These are phyloP conservation scores for Haplosporangium sp. DNA, from an alignment of 371 early-diverging fungal genomes.

Conservation along the genomic window DNA sequence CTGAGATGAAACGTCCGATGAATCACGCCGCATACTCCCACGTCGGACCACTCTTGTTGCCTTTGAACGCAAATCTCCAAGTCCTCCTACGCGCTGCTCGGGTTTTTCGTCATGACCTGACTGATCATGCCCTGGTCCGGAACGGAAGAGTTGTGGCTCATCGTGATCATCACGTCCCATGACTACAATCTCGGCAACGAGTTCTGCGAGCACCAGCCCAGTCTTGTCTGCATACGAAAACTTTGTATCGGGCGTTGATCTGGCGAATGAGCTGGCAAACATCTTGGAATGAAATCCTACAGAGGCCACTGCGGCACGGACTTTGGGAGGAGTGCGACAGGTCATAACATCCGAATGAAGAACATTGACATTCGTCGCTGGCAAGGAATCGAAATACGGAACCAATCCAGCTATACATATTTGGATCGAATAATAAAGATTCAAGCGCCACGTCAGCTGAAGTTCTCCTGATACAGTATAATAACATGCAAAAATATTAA, in stretches of 20 bases:
- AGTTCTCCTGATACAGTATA: neutral
- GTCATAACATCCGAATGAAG: slow-evolving; percentile 43
- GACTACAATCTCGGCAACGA: slow-evolving; percentile 46
- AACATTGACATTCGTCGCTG: slow-evolving; percentile 36
- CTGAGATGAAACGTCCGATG: slow-evolving; percentile 33
- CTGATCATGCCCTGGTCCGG: slow-evolving; percentile 5
- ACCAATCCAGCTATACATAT: slow-evolving; percentile 25
- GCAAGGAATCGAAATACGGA: slow-evolving; percentile 42
- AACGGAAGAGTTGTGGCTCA: slow-evolving; percentile 5
- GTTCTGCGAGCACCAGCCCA: slow-evolving; percentile 42
- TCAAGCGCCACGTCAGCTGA: neutral
- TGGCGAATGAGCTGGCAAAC: slow-evolving; percentile 6
- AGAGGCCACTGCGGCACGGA: slow-evolving; percentile 26
- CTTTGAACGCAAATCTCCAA: slow-evolving; percentile 46
- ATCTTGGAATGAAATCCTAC: slow-evolving; percentile 34
- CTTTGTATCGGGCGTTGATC: slow-evolving; percentile 12
- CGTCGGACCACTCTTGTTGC: slow-evolving; percentile 46
- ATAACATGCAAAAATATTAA: too few relatives aligned
- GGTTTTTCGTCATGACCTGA: neutral
- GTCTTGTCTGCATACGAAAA: slow-evolving; percentile 52
- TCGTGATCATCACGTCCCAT: slow-evolving; percentile 42
- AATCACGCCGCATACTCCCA: slow-evolving; percentile 51
- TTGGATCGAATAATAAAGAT: neutral
- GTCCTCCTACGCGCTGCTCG: slow-evolving; percentile 38
- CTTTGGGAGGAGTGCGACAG: slow-evolving; percentile 42